Evolutionary conservation across 805 yeast genomes (phyloP), one percentile per base, ranked within the genome.

Genomic region (Danielozyma ontarioensis): DNA sequence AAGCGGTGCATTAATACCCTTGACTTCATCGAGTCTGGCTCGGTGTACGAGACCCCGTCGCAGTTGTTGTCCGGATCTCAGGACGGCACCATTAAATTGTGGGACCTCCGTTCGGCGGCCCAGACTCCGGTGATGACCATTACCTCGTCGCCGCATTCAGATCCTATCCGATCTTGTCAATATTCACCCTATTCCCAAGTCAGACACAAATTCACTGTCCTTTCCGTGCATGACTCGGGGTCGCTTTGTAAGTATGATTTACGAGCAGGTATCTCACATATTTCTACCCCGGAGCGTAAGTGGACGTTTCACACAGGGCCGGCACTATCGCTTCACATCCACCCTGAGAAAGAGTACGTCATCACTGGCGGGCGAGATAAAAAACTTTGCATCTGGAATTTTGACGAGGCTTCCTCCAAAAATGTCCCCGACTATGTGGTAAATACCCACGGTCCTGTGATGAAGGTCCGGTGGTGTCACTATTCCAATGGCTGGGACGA

Each of bases 361-460:
- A 80, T 81, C 4, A 85, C 96, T 14, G 97, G 97, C 12, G 98
- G 98, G 5, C 70, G 97, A 47, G 98, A 93, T 57, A 81, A 83
- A 33, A 80, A 79, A 44, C 67, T 83, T 23, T 86, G 83, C 40
- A 77, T 83, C 3, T 86, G 94, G 90, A 81, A 63, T 35, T 66
- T 60, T 40, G 53, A 62, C 2, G 68, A 62, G 12, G 25, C 44
- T 5, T 24, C 46, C 3, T 24, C 28, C 13, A 43, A 54, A 32
- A 34, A 40, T 23, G 32, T 59, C 3, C 95, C 97, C 0, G 90
- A 85, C 22, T 73, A 74, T 43, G 79, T 79, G 11, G 72, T 90
- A 11, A 71, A 74, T 42, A 77, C 94, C 1, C 79, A 93, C 6
- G 82, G 82, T 12, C 84, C 96, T 0, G 82, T 90, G 2, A 76